Percentiles rank a stretch among this genome's conserved stretches.
These are phyloP conservation scores for Scorias spongiosa DNA, from an alignment of 2,329 filamentous ascomycete genomes.

Conservation along the genomic window DNA sequence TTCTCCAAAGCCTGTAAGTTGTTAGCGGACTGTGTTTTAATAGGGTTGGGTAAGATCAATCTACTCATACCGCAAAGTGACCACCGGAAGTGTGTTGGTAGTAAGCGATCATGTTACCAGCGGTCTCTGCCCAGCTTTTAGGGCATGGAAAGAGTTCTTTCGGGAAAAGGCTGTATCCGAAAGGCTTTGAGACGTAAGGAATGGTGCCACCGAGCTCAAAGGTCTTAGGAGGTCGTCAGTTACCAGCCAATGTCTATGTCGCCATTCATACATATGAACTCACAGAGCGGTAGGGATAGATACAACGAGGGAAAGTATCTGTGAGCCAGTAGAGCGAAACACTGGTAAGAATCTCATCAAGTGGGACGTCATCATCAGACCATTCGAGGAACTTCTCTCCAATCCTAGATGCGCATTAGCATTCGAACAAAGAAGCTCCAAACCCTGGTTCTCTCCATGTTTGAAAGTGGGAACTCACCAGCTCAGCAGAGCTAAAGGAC, in stretches of 20 bases:
- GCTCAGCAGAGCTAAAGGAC: constrained; percentile 40
- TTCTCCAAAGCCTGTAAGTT: constrained; percentile 19
- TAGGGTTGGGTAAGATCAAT: background rate
- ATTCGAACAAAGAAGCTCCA: background rate
- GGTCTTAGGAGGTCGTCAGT: background rate
- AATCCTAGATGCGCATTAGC: constrained; percentile 22
- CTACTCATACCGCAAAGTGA: constrained; percentile 22
- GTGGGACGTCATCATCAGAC: constrained; percentile 28
- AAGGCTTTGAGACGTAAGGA: constrained; percentile 24
- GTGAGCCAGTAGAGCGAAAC: constrained; percentile 42
- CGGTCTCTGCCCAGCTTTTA: constrained; percentile 20
- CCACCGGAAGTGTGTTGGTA: constrained; percentile 24
- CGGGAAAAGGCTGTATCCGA: constrained; percentile 30
- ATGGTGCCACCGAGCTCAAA: constrained; percentile 6
- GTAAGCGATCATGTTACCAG: constrained; percentile 23
- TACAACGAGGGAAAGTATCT: constrained; percentile 30
- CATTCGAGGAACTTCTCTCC: constrained; percentile 41
- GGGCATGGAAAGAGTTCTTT: constrained; percentile 26
- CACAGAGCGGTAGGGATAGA: constrained; percentile 34
- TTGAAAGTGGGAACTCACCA: constrained; percentile 25
- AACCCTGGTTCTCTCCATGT: background rate
- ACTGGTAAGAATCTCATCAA: constrained; percentile 29
- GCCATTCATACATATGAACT: background rate
- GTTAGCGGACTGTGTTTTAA: background rate
- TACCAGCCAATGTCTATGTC: too few species aligned